Conservation (phyloP, 352 stramenopile genomes). For the Phytophthora litchii region DNA sequence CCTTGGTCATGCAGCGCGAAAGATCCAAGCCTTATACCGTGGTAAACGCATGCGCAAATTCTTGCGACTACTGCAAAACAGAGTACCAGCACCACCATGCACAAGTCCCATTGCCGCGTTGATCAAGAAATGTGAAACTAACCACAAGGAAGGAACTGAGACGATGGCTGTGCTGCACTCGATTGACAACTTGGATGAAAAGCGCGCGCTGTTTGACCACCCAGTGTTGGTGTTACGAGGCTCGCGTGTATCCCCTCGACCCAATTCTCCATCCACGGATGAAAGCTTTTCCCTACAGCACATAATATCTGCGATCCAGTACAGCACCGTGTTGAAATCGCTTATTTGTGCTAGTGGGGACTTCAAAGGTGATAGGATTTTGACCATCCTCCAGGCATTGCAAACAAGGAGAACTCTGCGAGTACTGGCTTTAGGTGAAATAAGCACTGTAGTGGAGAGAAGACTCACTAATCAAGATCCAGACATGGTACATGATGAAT, state of each 20-base stretch:
- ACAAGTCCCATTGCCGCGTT: slow-evolving; percentile 41
- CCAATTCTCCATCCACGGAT: slow-evolving; percentile 8
- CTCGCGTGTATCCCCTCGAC: not conserved
- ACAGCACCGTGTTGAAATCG: slow-evolving; percentile 46
- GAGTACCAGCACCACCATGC: slow-evolving; percentile 25
- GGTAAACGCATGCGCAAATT: slow-evolving; percentile 51
- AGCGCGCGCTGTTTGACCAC: slow-evolving; percentile 57
- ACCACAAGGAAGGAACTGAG: slow-evolving; percentile 32
- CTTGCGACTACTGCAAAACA: slow-evolving; percentile 35
- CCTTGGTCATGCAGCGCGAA: slow-evolving; percentile 43
- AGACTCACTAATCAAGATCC: slow-evolving; percentile 5
- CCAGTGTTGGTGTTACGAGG: slow-evolving; percentile 43
- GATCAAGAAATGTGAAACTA: slow-evolving; percentile 31
- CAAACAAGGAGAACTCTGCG: slow-evolving; percentile 49
- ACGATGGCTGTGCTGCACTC: slow-evolving; percentile 29
- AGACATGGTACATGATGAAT: slow-evolving; percentile 1
- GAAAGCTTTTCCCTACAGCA: slow-evolving; percentile 39
- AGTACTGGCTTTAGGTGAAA: slow-evolving; percentile 47
- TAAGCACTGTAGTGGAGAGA: slow-evolving; percentile 21
- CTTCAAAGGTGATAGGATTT: slow-evolving; percentile 34
- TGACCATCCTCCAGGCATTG: slow-evolving; percentile 44
- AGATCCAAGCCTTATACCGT: slow-evolving; percentile 63
- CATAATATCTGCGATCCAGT: slow-evolving; percentile 54
- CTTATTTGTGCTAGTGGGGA: slow-evolving; percentile 44
- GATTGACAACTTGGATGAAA: slow-evolving; percentile 41